Base-by-base conservation (phyloP, 2,329 filamentous ascomycete genomes). In the Botrytis aclada region DNA sequence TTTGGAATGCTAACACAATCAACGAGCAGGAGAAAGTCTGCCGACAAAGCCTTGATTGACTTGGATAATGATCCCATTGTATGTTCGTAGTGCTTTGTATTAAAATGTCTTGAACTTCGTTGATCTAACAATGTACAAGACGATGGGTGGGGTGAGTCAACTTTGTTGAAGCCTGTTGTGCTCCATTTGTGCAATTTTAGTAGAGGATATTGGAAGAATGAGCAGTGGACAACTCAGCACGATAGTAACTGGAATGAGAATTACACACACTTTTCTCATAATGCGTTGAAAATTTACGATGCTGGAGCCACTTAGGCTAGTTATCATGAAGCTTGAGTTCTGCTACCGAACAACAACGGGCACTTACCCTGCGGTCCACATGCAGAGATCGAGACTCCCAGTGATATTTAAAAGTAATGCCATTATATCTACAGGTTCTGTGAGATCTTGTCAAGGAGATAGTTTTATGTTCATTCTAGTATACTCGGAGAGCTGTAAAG, bases 361-460 rank as follows among this genome's bases (percentile, higher is more conserved):
- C 32, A 51, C 18, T 47, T 39, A 32, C n/a, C 37, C 39, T 1
- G 5, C 3, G 20, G 8, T 18, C 8, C 22, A 7, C 29, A 63
- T 16, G 16, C 41, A 20, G 61, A 1, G 14, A 25, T 18, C 2
- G 10, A 5, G 4, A 2, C 14, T n/a, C 3, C 20, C 2, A 2
- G 4, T n/a, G 1, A 39, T 54, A 29, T 66, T 51, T 9, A 51
- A 45, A 20, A 1, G 2, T 14, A 0, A 54, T 39, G 22, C 7
- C 2, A 39, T 20, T 2, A 47, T 22, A 34, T 29, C 37, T n/a
- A 9, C 12, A 39, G 18, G 3, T 4, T 54, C 10, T 22, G 6
- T 29, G 8, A 16, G 3, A 8, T 0, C 0, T 8, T 2, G 6
- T n/a, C 34, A 37, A 37, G 32, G 5, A 16, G 0, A 2, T 61